Conservation (phyloP, 805 yeast species). For the Saitoella complicata region DNA sequence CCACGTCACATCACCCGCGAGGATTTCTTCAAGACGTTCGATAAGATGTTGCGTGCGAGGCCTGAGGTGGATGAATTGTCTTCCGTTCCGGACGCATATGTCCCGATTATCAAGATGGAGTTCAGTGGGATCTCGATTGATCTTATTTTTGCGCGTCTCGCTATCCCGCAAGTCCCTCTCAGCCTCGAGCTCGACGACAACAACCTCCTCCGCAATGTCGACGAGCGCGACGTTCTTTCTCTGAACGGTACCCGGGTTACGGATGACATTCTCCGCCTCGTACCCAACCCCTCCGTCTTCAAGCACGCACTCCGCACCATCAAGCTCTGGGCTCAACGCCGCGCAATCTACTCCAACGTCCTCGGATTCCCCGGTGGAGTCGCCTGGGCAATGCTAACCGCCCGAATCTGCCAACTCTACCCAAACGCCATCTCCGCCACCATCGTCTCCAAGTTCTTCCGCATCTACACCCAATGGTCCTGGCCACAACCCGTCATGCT, state of each 20-base stretch:
- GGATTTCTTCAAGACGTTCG: conserved; percentile 76
- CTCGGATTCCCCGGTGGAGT: conserved; percentile 99
- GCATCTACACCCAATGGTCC: conserved; percentile 73
- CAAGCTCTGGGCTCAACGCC: conserved; percentile 89
- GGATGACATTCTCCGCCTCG: conserved; percentile 75
- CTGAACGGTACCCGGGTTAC: conserved; percentile 95
- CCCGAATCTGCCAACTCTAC: conserved; percentile 87
- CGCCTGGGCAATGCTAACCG: conserved; percentile 99
- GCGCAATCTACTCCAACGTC: conserved; percentile 87
- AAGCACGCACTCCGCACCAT: conserved; percentile 84
- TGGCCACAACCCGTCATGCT: conserved; percentile 98
- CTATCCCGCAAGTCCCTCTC: conserved; percentile 67
- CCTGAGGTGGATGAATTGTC: conserved; percentile 81
- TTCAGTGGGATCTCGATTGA: conserved; percentile 88
- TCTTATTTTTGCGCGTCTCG: conserved; percentile 68
- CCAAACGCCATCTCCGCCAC: conserved; percentile 93
- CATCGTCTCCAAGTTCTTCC: conserved; percentile 76
- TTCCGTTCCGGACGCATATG: conserved; percentile 91
- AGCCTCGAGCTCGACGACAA: conserved; percentile 68
- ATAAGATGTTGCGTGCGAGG: conserved; percentile 46
- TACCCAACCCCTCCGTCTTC: conserved; percentile 85
- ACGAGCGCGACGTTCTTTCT: conserved; percentile 79
- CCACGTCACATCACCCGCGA: conserved; percentile 89
- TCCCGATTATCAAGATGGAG: conserved; percentile 85
- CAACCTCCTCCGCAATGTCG: conserved; percentile 68